A percentile compares a stretch with the other conserved stretches of the same genome.
phyloP scores from a whole-genome alignment of 768 basidiomycete genomes.

The Russula virescens region DNA sequence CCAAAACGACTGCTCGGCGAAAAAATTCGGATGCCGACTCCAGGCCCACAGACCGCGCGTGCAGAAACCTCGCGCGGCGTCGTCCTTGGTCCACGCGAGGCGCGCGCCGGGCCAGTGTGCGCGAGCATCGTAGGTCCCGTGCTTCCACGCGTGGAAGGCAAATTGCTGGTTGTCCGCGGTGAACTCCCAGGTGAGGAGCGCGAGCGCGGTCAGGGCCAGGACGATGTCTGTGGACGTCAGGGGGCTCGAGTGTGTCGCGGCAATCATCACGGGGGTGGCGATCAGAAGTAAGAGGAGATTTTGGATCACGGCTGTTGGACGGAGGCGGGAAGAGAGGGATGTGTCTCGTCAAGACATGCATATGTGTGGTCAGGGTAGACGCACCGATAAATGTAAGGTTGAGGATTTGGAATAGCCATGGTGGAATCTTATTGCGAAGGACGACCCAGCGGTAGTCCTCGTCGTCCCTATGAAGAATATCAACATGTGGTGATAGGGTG shows the following conservation, averaged over 20 bases:
- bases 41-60: constrained; percentile 84
- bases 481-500: not conserved
- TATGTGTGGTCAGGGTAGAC: constrained; percentile 18
- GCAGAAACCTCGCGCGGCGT: constrained; percentile 74
- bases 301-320: constrained; percentile 54
- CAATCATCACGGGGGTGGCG: constrained; percentile 54
- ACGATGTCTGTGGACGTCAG: constrained; percentile 56
- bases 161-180: constrained; percentile 90
- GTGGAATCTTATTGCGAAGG: constrained; percentile 54
- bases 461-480: constrained; percentile 44
- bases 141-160: constrained; percentile 75
- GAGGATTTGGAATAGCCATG: constrained; percentile 51
- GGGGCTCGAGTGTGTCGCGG: constrained; percentile 45
- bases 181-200: constrained; percentile 65
- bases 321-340: not conserved
- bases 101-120: constrained; percentile 59
- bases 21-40: constrained; percentile 88
- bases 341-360: no score
- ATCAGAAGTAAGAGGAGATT: constrained; percentile 75
- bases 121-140: constrained; percentile 27
- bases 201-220: constrained; percentile 53
- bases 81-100: constrained; percentile 59
- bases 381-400: constrained; percentile 68
- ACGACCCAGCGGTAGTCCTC: constrained; percentile 93
- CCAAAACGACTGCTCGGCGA: constrained; percentile 88